Percentiles rank a stretch among this genome's conserved stretches.
phyloP scores from a whole-genome alignment of 1,284 basidiomycete species.

The Heterobasidion parviporum region DNA sequence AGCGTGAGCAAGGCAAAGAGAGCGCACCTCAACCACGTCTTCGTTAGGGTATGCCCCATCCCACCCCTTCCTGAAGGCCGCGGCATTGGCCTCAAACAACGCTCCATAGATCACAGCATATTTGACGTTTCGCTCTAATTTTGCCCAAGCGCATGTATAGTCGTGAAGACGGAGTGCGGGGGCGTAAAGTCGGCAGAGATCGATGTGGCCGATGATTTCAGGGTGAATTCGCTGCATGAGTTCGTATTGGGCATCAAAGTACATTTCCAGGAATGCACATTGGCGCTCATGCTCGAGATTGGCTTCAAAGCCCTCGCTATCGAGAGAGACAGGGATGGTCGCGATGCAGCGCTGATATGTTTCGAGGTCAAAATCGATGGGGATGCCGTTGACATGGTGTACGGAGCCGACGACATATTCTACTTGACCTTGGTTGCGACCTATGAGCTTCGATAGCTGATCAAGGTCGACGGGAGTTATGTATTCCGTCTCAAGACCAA shows the following conservation, averaged over 20 bases:
- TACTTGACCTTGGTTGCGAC: conserved; percentile 40
- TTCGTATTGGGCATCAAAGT: conserved; percentile 79
- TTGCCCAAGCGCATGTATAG: conserved; percentile 53
- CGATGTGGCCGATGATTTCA: conserved; percentile 90
- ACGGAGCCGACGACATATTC: conserved; percentile 93
- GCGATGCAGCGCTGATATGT: conserved; percentile 61
- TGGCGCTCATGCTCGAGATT: conserved; percentile 14
- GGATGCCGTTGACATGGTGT: conserved; percentile 83
- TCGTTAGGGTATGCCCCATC: conserved; percentile 72
- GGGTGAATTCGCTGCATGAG: conserved; percentile 69
- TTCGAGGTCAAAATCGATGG: conserved; percentile 86
- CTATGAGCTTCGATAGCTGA: conserved; percentile 42
- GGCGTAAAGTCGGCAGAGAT: conserved; percentile 79
- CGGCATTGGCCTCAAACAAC: conserved; percentile 89
- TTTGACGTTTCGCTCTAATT: conserved; percentile 70
- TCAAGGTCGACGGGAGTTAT: conserved; percentile 67
- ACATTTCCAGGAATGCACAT: conserved; percentile 52
- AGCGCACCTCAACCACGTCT: conserved; percentile 68
- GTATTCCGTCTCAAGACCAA: conserved; percentile 92
- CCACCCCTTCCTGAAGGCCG: conserved; percentile 93
- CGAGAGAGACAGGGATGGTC: conserved; percentile 24
- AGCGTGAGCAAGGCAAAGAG: neutral
- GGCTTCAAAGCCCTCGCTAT: conserved; percentile 14
- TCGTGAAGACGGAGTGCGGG: conserved; percentile 47
- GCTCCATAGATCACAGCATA: conserved; percentile 81